Conservation (phyloP, 139 green algal genomes). For the Penium margaritaceum region DNA sequence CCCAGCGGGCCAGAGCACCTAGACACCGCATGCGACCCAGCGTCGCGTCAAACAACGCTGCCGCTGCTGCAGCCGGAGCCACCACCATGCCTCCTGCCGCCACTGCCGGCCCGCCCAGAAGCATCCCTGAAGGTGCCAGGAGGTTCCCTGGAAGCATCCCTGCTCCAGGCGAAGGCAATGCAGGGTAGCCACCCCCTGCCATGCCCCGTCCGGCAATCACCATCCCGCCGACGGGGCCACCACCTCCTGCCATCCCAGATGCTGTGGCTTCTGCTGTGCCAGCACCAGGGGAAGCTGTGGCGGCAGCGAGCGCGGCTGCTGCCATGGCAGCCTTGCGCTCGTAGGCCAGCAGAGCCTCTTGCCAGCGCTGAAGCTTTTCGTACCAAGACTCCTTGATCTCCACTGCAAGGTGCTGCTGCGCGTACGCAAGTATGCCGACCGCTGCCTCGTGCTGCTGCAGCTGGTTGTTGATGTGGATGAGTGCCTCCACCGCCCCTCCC, state of each 20-base stretch:
- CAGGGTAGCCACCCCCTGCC: too few species aligned
- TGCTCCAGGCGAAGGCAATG: too few species aligned
- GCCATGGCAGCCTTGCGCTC: constrained; percentile 50
- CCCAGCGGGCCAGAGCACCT: constrained; percentile 82
- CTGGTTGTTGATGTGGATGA: constrained; percentile 98
- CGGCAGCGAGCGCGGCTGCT: too few species aligned
- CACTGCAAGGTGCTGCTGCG: constrained; percentile 77
- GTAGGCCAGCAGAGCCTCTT: constrained; percentile 86
- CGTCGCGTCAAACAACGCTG: neutral
- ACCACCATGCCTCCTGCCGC: too few species aligned
- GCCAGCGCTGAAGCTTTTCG: constrained; percentile 95
- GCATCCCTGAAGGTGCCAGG: too few species aligned
- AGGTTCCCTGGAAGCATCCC: too few species aligned
- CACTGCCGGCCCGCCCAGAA: too few species aligned
- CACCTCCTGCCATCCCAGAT: too few species aligned
- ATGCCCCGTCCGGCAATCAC: too few species aligned
- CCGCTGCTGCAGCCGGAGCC: neutral
- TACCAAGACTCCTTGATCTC: constrained; percentile 89
- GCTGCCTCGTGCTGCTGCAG: constrained; percentile 86
- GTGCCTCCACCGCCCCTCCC: constrained; percentile 70
- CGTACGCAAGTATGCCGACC: constrained; percentile 77
- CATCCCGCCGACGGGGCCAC: too few species aligned
- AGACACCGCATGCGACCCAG: constrained; percentile 67
- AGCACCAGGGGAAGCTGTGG: too few species aligned
- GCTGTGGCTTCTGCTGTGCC: too few species aligned